phyloP scores from a whole-genome alignment of 2,329 filamentous ascomycete genomes.

The Fusarium falciforme region DNA sequence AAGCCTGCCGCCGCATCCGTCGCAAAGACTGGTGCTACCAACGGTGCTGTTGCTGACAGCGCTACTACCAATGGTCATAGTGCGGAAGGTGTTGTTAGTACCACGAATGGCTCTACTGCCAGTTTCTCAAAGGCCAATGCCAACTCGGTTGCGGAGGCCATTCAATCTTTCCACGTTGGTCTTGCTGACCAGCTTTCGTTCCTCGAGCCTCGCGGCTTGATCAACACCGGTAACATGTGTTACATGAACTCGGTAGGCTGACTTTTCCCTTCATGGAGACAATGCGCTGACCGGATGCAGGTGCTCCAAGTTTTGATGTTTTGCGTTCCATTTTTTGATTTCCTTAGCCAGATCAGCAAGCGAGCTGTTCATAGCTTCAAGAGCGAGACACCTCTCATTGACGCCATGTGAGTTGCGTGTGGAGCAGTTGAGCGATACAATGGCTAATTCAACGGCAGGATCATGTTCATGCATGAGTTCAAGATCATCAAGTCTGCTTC shows the following conservation, averaged over 20 bases:
- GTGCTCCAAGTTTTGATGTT: conserved; percentile 95
- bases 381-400: conserved; percentile 91
- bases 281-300: conserved; percentile 61
- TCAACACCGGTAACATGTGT: conserved; percentile 99
- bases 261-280: no score
- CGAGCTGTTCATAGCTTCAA: conserved; percentile 92
- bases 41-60: conserved; percentile 43
- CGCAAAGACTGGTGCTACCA: conserved; percentile 26
- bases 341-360: conserved; percentile 87
- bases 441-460: conserved; percentile 63
- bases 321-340: conserved; percentile 93
- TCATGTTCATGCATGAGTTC: conserved; percentile 96
- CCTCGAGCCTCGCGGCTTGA: conserved; percentile 89
- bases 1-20: conserved; percentile 41
- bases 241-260: conserved; percentile 97
- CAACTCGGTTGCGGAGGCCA: conserved; percentile 78
- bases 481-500: conserved; percentile 83
- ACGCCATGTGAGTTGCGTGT: conserved; percentile 80
- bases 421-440: background rate
- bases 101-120: conserved; percentile 40
- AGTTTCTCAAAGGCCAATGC: conserved; percentile 59
- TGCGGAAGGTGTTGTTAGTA: conserved; percentile 21
- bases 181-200: conserved; percentile 78
- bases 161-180: conserved; percentile 78
- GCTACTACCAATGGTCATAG: conserved; percentile 41